Evolutionary conservation across 208 protist genomes (phyloP).

Genomic region (Trypanosoma platydactyli): DNA sequence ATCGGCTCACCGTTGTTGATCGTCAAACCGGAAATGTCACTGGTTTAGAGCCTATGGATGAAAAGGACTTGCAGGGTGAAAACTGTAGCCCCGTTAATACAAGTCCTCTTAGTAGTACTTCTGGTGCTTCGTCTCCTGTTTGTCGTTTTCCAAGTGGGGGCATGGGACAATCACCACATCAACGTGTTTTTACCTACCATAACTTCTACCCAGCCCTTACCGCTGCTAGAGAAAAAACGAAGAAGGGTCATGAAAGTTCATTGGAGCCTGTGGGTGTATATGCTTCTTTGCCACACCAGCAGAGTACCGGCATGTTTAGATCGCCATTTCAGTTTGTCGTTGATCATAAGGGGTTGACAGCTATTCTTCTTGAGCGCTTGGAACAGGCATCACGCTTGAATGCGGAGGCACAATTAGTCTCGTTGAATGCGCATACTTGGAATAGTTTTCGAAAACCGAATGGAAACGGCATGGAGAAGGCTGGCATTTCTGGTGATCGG

Average conservation of each 20-base stretch:
- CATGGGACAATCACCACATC: neutral
- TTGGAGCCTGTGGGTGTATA: neutral
- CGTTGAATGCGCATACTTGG: conserved; percentile 48
- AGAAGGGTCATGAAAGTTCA: neutral
- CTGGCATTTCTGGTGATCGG: neutral
- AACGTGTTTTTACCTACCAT: conserved; percentile 22
- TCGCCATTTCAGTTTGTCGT: conserved; percentile 71
- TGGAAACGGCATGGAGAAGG: neutral
- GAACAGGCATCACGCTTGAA: conserved; percentile 68
- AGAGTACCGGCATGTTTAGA: conserved; percentile 64
- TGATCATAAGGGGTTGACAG: conserved; percentile 64
- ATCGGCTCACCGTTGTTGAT: conserved; percentile 69
- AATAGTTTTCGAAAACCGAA: conserved; percentile 25
- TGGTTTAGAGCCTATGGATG: conserved; percentile 3
- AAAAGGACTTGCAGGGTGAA: neutral
- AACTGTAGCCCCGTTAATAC: neutral
- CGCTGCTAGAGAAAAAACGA: conserved; percentile 14
- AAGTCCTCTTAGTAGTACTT: neutral
- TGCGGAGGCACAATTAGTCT: conserved; percentile 50
- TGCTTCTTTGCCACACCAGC: conserved; percentile 33
- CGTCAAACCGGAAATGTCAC: conserved; percentile 30
- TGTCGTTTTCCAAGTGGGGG: neutral
- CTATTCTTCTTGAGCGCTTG: conserved; percentile 56
- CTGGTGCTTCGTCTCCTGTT: neutral
- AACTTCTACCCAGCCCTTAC: conserved; percentile 23